Evolutionary conservation across 176 grass and related monocot genomes (phyloP), one percentile per base, ranked within the genome.

Genomic region (Avena insularis): DNA sequence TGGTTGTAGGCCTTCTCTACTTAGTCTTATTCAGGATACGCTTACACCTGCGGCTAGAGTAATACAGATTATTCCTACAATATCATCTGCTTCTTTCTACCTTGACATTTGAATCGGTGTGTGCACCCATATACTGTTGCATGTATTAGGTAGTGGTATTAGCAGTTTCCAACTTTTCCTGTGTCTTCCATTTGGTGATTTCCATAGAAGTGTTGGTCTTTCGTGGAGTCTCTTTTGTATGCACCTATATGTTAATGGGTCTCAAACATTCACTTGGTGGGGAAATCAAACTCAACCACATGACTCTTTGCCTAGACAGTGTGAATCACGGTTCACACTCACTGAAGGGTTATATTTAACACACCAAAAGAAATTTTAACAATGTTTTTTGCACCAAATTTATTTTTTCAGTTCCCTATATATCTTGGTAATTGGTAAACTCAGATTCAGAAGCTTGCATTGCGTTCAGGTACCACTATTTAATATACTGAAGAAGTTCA

Each of bases 401-500:
- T 48, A 47, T 62, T 83, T 17, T 58, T 79, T 73, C 48, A 46
- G 67, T 75, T 83, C 46, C 5, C 40, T 46, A 8, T 46, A 8
- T 84, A 51, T 58, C 14, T n/a, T 63, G 12, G 7, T 74, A 29
- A 23, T 12, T 74, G 80, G 5, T n/a, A 5, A 55, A 38, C 63
- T 38, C 17, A 54, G 62, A 69, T 80, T 84, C 27, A 69, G 76
- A 92, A 75, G 68, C 53, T 71, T 55, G 50, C 20, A 50, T 68
- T 29, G 36, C 82, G 9, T 88, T 83, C 80, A 95, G 97, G 87
- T 98, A 77, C 94, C 97, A 53, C 79, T 98, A 12, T 98, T 96
- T 86, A 98, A 94, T 89, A 98, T 98, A 88, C 89, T 98, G 85
- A 98, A 94, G 87, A 98, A 98, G 66, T 98, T 98, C 83, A 93